Conservation (phyloP, 1,284 basidiomycete genomes). For the Apiotrichum montevideense region DNA sequence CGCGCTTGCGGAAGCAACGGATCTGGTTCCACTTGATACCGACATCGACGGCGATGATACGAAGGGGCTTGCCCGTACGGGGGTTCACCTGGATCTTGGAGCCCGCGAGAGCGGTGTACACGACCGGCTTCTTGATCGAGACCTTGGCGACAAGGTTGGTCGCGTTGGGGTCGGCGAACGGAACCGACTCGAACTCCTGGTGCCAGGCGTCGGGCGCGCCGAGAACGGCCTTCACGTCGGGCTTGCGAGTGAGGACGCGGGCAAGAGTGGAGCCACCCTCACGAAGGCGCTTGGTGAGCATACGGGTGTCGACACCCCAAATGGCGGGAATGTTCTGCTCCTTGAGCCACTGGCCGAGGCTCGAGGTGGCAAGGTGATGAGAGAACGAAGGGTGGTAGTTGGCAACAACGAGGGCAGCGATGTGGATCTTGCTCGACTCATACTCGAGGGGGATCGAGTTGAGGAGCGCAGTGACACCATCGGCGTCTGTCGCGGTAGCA, state of each 20-base stretch:
- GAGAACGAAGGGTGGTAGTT: constrained; percentile 93
- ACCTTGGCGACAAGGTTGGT: constrained; percentile 88
- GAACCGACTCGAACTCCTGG: constrained; percentile 70
- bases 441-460: constrained; percentile 71
- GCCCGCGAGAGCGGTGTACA: constrained; percentile 58
- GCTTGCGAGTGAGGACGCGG: constrained; percentile 63
- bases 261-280: constrained; percentile 91
- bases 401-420: constrained; percentile 85
- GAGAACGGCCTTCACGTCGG: constrained; percentile 25
- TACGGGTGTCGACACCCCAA: constrained; percentile 94
- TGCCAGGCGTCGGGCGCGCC: constrained; percentile 57
- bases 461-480: constrained; percentile 45
- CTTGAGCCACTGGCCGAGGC: constrained; percentile 87
- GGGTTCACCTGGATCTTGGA: constrained; percentile 63
- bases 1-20: constrained; percentile 87
- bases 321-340: constrained; percentile 93
- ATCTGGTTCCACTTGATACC: constrained; percentile 99
- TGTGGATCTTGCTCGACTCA: constrained; percentile 90
- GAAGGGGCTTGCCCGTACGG: constrained; percentile 65
- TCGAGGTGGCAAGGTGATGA: constrained; percentile 87
- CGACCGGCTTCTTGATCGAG: constrained; percentile 62
- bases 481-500: constrained; percentile 40
- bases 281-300: constrained; percentile 91
- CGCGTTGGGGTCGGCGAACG: constrained; percentile 83
- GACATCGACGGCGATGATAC: constrained; percentile 88